phyloP scores from a whole-genome alignment of 1,284 basidiomycete species.

The Apiotrichum gamsii region DNA sequence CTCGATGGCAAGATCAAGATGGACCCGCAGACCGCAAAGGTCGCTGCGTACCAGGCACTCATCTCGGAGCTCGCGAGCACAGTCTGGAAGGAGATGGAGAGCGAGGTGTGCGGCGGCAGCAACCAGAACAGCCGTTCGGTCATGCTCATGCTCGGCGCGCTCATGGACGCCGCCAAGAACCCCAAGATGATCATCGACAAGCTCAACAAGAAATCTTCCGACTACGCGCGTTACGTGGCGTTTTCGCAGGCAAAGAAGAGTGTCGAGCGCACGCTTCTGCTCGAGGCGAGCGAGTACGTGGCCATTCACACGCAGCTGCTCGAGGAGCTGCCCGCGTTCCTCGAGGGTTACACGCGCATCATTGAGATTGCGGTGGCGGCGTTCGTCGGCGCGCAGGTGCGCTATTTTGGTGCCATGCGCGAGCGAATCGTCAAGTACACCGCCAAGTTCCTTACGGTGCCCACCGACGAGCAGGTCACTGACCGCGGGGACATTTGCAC shows the following conservation, averaged over 20 bases:
- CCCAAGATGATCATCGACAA: slow-evolving; percentile 40
- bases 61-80: slow-evolving; percentile 31
- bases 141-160: slow-evolving; percentile 37
- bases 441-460: slow-evolving; percentile 8
- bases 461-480: slow-evolving; percentile 6
- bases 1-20: slow-evolving; percentile 27
- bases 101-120: slow-evolving; percentile 28
- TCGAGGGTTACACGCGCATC: slow-evolving; percentile 41
- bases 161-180: slow-evolving; percentile 37
- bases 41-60: slow-evolving; percentile 37
- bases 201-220: slow-evolving; percentile 33
- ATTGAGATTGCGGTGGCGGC: slow-evolving; percentile 37
- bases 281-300: slow-evolving; percentile 43
- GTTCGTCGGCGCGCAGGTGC: slow-evolving; percentile 37
- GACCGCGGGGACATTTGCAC: slow-evolving; percentile 3
- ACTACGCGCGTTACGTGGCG: slow-evolving; percentile 40
- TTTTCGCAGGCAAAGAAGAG: slow-evolving; percentile 25
- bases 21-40: slow-evolving; percentile 34
- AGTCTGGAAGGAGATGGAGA: slow-evolving; percentile 32
- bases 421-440: slow-evolving; percentile 22
- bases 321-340: slow-evolving; percentile 44
- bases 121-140: slow-evolving; percentile 17
- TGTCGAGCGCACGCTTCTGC: slow-evolving; percentile 28
- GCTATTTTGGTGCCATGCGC: slow-evolving; percentile 26
- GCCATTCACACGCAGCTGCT: slow-evolving; percentile 47